Evolutionary conservation across 352 stramenopile species (phyloP).

Genomic region (Pythium phragmiticola): DNA sequence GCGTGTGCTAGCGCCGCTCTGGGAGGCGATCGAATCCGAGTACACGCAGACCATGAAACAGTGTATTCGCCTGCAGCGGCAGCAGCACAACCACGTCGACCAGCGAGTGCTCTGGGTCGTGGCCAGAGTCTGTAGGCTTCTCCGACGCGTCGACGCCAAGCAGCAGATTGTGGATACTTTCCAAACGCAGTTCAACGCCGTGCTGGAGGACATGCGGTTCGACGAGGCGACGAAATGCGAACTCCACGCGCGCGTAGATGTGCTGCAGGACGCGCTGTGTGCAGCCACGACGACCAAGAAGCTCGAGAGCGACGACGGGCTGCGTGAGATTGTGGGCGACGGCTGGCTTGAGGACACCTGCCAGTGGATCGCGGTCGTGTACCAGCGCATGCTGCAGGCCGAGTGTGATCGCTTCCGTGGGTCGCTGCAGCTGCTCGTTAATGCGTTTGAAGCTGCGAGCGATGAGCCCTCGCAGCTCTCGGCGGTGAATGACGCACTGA

Average conservation of each 20-base stretch:
- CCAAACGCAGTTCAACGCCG: slow-evolving; percentile 71
- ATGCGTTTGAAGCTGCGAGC: slow-evolving; percentile 51
- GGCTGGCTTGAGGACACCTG: slow-evolving; percentile 66
- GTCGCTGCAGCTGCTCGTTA: slow-evolving; percentile 53
- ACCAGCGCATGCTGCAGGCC: slow-evolving; percentile 57
- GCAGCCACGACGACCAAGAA: slow-evolving; percentile 40
- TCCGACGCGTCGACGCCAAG: slow-evolving; percentile 64
- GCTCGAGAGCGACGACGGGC: slow-evolving; percentile 43
- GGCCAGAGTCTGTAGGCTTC: slow-evolving; percentile 49
- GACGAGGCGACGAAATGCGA: slow-evolving; percentile 79
- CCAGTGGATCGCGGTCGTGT: slow-evolving; percentile 41
- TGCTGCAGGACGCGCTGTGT: slow-evolving; percentile 66
- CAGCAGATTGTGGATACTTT: slow-evolving; percentile 67
- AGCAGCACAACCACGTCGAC: slow-evolving; percentile 35
- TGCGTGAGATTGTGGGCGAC: slow-evolving; percentile 42
- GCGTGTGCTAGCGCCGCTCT: slow-evolving; percentile 37
- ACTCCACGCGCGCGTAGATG: slow-evolving; percentile 68
- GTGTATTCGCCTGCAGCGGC: slow-evolving; percentile 37
- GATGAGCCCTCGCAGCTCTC: slow-evolving; percentile 31
- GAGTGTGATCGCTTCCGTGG: slow-evolving; percentile 74
- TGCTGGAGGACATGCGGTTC: slow-evolving; percentile 83
- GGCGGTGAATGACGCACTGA: slow-evolving; percentile 35
- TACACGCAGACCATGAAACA: slow-evolving; percentile 53
- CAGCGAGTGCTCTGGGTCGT: slow-evolving; percentile 35
- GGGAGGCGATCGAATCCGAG: slow-evolving; percentile 55